These are phyloP conservation scores for Meyerozyma athensensis DNA, from an alignment of 1,139 yeast genomes.

Conservation along the genomic window DNA sequence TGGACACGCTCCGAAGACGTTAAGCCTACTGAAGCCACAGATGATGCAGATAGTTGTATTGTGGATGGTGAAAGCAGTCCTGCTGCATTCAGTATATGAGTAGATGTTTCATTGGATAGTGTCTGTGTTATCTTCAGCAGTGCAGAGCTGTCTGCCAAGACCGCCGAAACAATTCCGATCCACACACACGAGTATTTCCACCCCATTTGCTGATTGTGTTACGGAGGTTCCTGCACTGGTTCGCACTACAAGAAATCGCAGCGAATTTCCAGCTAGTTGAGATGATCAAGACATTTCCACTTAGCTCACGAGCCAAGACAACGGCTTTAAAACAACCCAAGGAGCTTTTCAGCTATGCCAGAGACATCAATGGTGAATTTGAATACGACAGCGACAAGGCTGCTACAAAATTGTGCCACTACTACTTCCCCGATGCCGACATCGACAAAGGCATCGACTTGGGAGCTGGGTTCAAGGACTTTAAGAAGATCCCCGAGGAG, in stretches of 20 bases:
- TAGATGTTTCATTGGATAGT: too few species aligned
- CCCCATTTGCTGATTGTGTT: too few species aligned
- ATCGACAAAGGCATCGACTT: slow-evolving; percentile 56
- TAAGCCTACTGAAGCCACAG: neutral
- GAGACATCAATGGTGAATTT: slow-evolving; percentile 46
- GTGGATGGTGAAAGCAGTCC: too few species aligned
- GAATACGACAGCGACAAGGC: slow-evolving; percentile 46
- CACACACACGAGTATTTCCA: too few species aligned
- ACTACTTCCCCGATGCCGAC: slow-evolving; percentile 69
- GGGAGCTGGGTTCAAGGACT: slow-evolving; percentile 56
- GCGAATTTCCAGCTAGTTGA: too few species aligned
- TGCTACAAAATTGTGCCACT: slow-evolving; percentile 41
- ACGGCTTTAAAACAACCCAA: slow-evolving; percentile 69
- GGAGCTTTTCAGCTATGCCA: slow-evolving; percentile 57
- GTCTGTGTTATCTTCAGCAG: too few species aligned
- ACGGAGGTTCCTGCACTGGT: neutral
- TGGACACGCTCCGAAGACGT: neutral
- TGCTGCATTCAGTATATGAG: too few species aligned
- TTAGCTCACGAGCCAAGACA: slow-evolving; percentile 45
- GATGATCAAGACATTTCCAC: slow-evolving; percentile 36
- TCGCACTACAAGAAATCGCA: too few species aligned
- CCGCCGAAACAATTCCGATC: too few species aligned
- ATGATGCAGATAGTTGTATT: too few species aligned
- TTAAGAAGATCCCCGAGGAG: slow-evolving; percentile 51
- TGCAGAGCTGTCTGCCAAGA: too few species aligned